Evolutionary conservation across 1,139 yeast species (phyloP), one percentile per base, ranked within the genome.

Genomic region (Lodderomyces elongisporus): DNA sequence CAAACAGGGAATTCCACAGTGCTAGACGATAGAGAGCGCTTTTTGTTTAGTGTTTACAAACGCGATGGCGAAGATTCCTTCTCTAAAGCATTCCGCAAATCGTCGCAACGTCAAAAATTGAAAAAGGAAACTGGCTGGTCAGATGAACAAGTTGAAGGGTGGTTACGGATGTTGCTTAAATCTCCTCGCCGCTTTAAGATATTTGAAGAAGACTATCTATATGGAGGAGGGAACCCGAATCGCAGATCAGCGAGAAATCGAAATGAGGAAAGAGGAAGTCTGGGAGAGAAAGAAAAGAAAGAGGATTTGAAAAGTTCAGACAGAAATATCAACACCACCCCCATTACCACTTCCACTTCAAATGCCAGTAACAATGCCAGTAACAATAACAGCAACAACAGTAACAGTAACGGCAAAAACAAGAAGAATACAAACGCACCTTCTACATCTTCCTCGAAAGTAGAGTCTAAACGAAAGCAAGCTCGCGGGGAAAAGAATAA

Each of bases 111-210:
- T 37, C 59, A 61, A 18, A 72, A 68, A 15, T 58, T 87, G 48
- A 75, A 70, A 44, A 50, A 55, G 12, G 60, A 62, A 25, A 73
- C 80, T 0, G 65, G 65, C 1, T 85, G 95, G 95, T 66, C 88
- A 0, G 91, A 88, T 53, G 96, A 85, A 50, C 95, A 87, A 53
- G 75, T 89, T 30, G 96, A 89, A 62, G 95, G 95, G 0, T 89
- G 96, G 96, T 81, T 83, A 1, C 62, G 83, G 39, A 82, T 84
- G 81, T 54, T 88, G 22, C 69, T 74, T 32, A 74, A 74, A 44
- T 74, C 79, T 30, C 88, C 93, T 1, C 60, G 68, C 33, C 62
- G 84, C 38, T 79, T 70, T 41, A 70, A 70, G 42, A 40, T 74
- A 5, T 52, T 84, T 37, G 94, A 84, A 47, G 84, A 79, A 35